These are phyloP conservation scores for Symbiotaphrina buchneri DNA, from an alignment of 495 filamentous ascomycete genomes.

Conservation along the genomic window DNA sequence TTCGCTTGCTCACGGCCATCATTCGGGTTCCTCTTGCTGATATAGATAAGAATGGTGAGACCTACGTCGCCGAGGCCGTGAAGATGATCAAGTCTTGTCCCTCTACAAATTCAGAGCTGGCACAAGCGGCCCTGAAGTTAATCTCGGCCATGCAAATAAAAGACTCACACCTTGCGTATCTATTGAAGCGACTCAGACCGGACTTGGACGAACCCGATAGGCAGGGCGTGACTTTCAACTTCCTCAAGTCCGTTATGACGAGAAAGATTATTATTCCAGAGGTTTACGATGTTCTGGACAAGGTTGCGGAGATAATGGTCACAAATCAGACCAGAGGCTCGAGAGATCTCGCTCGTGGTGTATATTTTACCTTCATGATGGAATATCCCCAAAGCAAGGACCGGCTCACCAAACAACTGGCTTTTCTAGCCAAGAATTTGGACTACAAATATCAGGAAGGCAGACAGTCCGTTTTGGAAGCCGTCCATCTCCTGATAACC, in stretches of 20 bases:
- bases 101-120: slow-evolving; percentile 55
- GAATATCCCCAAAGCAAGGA: slow-evolving; percentile 85
- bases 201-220: slow-evolving; percentile 83
- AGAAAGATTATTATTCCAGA: slow-evolving; percentile 66
- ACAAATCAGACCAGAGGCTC: slow-evolving; percentile 77
- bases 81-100: slow-evolving; percentile 55
- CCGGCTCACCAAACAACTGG: slow-evolving; percentile 69
- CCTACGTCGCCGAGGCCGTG: slow-evolving; percentile 68
- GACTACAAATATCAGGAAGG: slow-evolving; percentile 77
- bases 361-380: slow-evolving; percentile 81
- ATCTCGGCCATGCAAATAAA: slow-evolving; percentile 46
- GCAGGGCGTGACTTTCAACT: slow-evolving; percentile 82
- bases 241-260: slow-evolving; percentile 64
- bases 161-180: slow-evolving; percentile 60
- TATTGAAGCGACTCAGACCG: slow-evolving; percentile 64
- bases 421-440: slow-evolving; percentile 73
- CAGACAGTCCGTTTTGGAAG: slow-evolving; percentile 76
- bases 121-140: slow-evolving; percentile 72
- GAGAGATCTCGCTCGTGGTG: slow-evolving; percentile 65
- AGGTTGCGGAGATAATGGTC: slow-evolving; percentile 82
- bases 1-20: slow-evolving; percentile 64
- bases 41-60: slow-evolving; percentile 40
- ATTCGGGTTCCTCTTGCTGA: slow-evolving; percentile 59
- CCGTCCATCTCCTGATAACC: slow-evolving; percentile 56
- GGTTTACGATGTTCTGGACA: slow-evolving; percentile 78